Evolutionary conservation across 495 filamentous ascomycete genomes (phyloP).

Genomic region (Opeltia flavorubescens): DNA sequence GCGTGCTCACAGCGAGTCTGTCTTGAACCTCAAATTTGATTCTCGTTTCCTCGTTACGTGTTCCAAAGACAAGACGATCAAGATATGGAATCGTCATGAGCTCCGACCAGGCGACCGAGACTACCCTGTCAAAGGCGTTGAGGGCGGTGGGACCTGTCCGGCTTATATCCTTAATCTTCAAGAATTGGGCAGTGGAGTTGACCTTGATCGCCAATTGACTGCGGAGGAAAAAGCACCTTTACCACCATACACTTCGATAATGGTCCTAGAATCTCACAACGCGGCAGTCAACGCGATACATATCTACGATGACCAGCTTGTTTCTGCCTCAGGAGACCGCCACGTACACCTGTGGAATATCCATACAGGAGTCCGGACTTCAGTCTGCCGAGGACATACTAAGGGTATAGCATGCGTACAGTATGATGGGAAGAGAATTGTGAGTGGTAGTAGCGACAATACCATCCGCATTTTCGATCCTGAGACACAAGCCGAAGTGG

Average conservation of each 20-base stretch:
- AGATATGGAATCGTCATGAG: constrained; percentile 74
- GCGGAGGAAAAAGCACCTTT: constrained; percentile 13
- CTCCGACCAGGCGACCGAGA: constrained; percentile 54
- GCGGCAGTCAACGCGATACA: constrained; percentile 96
- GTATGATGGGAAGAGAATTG: constrained; percentile 90
- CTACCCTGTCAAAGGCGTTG: constrained; percentile 37
- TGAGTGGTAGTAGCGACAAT: constrained; percentile 90
- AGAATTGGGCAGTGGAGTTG: constrained; percentile 32
- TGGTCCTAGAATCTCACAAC: constrained; percentile 62
- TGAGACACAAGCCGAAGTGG: constrained; percentile 69
- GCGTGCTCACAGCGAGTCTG: constrained; percentile 73
- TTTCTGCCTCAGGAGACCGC: constrained; percentile 88
- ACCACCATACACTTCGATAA: constrained; percentile 58
- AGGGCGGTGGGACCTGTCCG: constrained; percentile 31
- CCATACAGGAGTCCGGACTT: constrained; percentile 55
- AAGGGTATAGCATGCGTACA: constrained; percentile 98
- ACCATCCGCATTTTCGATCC: constrained; percentile 90
- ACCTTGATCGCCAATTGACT: constrained; percentile 24
- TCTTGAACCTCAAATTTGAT: constrained; percentile 92
- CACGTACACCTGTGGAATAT: constrained; percentile 90
- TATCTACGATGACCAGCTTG: constrained; percentile 71
- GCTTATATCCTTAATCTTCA: constrained; percentile 36
- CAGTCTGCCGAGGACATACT: constrained; percentile 69
- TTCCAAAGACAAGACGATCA: constrained; percentile 93
- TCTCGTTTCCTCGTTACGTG: constrained; percentile 84